Evolutionary conservation across 768 basidiomycete genomes (phyloP), one percentile per base, ranked within the genome.

Genomic region (Chalciporus chontae): DNA sequence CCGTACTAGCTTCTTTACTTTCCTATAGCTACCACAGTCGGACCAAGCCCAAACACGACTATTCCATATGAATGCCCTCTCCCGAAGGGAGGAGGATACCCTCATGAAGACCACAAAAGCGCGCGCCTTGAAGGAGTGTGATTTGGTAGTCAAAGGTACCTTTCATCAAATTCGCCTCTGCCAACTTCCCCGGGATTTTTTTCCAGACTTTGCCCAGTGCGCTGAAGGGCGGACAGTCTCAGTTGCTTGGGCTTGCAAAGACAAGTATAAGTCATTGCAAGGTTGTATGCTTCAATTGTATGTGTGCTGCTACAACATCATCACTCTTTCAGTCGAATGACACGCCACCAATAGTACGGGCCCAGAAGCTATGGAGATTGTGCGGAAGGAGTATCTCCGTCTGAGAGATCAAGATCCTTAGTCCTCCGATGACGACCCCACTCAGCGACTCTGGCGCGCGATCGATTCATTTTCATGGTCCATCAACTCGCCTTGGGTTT

Each of bases 51-150:
- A 18, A 43, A 14, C n/a, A 24, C 19, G 23, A 24, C 51, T 34
- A 26, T 42, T 19, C 41, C n/a, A 13, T 32, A 93, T 93, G 91
- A 83, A 91, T 67, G 78, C 90, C 37, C 79, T 94, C 27, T 94
- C 91, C 32, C 79, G 90, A 48, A 78, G 91, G 43, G 91, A 94
- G 71, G 91, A 94, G 65, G 91, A 94, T 40, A 85, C 84, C 8
- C 77, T 94, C 36, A 68, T 87, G 34, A 93, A 94, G 68, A 74
- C 86, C 19, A 87, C 89, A 8, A 94, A 93, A 63, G 80, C 83
- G 14, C 74, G 76, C 49, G 91, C 92, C 11, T 67, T 93, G 62
- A 83, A 80, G 59, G 85, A 89, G 66, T 94, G 91, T 55, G 85
- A 90, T 60, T 53, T 72, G 1, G 53, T 90, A 6, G 87, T 93